Conservation (phyloP, 2,329 filamentous ascomycete genomes). For the Pochonia chlamydosporia region DNA sequence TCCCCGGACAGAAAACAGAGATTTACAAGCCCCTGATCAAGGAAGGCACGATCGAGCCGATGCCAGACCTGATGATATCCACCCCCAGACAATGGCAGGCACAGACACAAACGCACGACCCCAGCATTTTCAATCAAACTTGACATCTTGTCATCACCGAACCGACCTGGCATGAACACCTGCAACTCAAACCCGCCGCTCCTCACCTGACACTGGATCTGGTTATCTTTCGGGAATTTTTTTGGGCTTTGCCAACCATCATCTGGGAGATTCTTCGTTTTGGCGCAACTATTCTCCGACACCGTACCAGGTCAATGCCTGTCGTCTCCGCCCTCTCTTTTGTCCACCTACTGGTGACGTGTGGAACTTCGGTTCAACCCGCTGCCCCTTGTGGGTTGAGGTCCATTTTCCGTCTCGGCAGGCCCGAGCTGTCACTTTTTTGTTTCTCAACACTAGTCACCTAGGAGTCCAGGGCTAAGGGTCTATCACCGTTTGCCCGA, state of each 20-base stretch:
- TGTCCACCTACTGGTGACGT: no score
- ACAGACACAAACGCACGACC: not conserved
- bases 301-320: not conserved
- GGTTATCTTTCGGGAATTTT: no score
- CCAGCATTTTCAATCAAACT: not conserved
- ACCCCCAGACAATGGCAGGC: not conserved
- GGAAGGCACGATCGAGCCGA: no score
- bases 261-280: no score
- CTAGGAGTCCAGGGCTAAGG: not conserved
- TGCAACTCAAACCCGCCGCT: not conserved
- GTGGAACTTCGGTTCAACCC: no score
- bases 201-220: not conserved
- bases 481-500: not conserved
- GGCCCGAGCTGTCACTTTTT: not conserved
- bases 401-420: no score
- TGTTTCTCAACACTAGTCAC: not conserved
- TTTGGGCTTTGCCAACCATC: no score
- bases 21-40: no score
- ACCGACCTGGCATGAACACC: not conserved
- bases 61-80: not conserved
- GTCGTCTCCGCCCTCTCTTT: no score
- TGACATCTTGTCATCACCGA: no score
- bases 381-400: no score
- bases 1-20: no score
- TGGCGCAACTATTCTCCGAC: not conserved